Conservation (phyloP, 140 eudicot species). For the Bidens hawaiensis region DNA sequence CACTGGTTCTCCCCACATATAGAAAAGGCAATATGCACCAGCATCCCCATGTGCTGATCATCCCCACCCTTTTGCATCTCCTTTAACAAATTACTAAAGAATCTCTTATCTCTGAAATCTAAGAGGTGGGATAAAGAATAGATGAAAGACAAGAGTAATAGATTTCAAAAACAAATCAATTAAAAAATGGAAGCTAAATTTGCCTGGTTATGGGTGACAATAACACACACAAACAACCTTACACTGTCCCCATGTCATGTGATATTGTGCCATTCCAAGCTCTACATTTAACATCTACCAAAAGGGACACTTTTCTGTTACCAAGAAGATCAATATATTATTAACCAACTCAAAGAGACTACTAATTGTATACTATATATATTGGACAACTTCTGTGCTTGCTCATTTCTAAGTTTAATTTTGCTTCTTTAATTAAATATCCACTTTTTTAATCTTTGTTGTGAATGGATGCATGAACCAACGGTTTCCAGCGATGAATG, state of each 20-base stretch:
- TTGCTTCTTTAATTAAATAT: constrained; percentile 8
- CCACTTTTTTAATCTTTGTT: constrained; percentile 6
- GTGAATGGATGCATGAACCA: constrained; percentile 27
- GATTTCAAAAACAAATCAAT: constrained; percentile 31
- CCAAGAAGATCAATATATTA: constrained; percentile 25
- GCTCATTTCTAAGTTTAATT: constrained; percentile 13
- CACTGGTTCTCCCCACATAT: constrained; percentile 49
- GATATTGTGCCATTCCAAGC: constrained; percentile 38
- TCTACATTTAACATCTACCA: constrained; percentile 23
- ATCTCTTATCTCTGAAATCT: constrained; percentile 33
- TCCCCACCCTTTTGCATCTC: constrained; percentile 33
- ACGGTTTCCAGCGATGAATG: background rate
- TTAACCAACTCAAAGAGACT: constrained; percentile 1
- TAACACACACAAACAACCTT: constrained; percentile 34
- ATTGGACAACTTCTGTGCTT: constrained; percentile 15
- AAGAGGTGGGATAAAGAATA: constrained; percentile 18
- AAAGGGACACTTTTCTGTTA: constrained; percentile 25
- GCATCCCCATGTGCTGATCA: constrained; percentile 34
- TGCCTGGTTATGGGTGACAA: constrained; percentile 71
- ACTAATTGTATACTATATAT: background rate
- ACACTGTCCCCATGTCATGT: constrained; percentile 67
- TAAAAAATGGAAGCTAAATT: constrained; percentile 25
- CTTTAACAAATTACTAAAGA: constrained; percentile 22
- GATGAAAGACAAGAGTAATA: constrained; percentile 25
- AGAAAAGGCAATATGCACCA: constrained; percentile 39